These are phyloP conservation scores for Dothidotthia symphoricarpi DNA, from an alignment of 2,329 filamentous ascomycete species.

Conservation along the genomic window DNA sequence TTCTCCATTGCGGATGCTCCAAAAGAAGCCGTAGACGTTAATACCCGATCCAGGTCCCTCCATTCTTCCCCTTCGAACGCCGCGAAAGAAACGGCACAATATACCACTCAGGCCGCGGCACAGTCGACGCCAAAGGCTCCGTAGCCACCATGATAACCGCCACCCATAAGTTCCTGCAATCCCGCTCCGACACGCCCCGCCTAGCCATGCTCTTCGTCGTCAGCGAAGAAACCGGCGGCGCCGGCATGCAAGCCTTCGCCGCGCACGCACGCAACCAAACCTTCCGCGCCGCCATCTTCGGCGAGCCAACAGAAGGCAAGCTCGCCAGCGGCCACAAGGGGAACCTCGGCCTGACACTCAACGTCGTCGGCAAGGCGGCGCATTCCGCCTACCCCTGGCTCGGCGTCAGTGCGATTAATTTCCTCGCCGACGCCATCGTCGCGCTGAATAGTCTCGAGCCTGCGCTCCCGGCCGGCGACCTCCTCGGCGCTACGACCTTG, in stretches of 20 bases:
- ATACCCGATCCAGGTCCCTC: constrained; percentile 43
- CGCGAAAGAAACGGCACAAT: constrained; percentile 53
- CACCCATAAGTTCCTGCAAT: constrained; percentile 52
- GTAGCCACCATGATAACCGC: constrained; percentile 72
- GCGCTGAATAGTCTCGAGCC: constrained; percentile 54
- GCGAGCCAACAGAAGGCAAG: constrained; percentile 85
- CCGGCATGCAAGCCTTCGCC: constrained; percentile 65
- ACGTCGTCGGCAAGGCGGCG: constrained; percentile 69
- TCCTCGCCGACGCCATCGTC: constrained; percentile 68
- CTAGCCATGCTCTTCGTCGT: constrained; percentile 60
- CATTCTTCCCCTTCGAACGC: constrained; percentile 64
- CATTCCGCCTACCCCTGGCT: constrained; percentile 91
- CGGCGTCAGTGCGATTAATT: constrained; percentile 76
- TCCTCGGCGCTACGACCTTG: constrained; percentile 62
- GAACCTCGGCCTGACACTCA: constrained; percentile 63
- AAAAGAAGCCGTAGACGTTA: neutral
- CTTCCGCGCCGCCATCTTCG: constrained; percentile 76
- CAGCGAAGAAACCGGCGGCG: constrained; percentile 76
- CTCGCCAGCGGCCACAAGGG: constrained; percentile 91
- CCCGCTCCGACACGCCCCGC: constrained; percentile 41
- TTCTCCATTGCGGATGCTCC: neutral
- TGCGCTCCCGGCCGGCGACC: constrained; percentile 45
- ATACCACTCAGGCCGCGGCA: constrained; percentile 61
- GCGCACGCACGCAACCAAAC: constrained; percentile 33
- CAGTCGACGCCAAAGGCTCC: constrained; percentile 57